Percentiles rank a stretch among this genome's conserved stretches.
These are phyloP conservation scores for Boechera divaricarpa DNA, from an alignment of 345 rosid genomes.

Conservation along the genomic window DNA sequence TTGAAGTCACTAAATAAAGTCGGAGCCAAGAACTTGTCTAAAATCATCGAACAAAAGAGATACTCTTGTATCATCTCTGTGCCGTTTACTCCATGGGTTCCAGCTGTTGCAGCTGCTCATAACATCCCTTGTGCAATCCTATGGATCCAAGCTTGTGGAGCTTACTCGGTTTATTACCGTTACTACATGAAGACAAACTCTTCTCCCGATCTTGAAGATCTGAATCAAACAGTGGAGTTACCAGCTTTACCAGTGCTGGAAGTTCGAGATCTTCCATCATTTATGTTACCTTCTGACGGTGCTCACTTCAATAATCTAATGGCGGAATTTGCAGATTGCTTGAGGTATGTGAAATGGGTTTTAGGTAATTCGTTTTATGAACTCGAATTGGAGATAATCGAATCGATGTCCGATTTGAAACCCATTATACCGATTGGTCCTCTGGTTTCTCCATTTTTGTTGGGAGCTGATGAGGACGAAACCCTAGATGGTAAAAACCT, in stretches of 20 bases:
- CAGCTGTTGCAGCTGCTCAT: conserved; percentile 47
- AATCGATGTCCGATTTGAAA: conserved; percentile 38
- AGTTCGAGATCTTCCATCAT: conserved; percentile 57
- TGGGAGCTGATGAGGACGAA: conserved; percentile 41
- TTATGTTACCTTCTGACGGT: conserved; percentile 47
- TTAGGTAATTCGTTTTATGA: conserved; percentile 57
- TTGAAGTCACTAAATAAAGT: conserved; percentile 35
- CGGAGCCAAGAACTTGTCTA: conserved; percentile 51
- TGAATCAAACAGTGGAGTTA: conserved; percentile 37
- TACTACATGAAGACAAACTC: conserved; percentile 39
- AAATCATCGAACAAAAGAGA: conserved; percentile 39
- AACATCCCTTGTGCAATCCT: conserved; percentile 58
- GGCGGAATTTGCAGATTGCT: conserved; percentile 36
- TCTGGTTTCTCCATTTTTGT: conserved; percentile 54
- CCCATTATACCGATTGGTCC: conserved; percentile 61
- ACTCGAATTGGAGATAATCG: conserved; percentile 52
- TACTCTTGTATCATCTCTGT: conserved; percentile 47
- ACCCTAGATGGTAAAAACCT: conserved; percentile 22
- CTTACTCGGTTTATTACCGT: conserved; percentile 55
- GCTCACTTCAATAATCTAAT: conserved; percentile 13
- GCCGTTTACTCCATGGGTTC: conserved; percentile 64
- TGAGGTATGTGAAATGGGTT: conserved; percentile 59
- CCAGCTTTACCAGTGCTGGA: conserved; percentile 53
- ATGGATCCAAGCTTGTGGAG: conserved; percentile 64
- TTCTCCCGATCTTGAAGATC: conserved; percentile 47